Evolutionary conservation across 768 basidiomycete genomes (phyloP), one percentile per base, ranked within the genome.

Genomic region (Leccinum boreale): DNA sequence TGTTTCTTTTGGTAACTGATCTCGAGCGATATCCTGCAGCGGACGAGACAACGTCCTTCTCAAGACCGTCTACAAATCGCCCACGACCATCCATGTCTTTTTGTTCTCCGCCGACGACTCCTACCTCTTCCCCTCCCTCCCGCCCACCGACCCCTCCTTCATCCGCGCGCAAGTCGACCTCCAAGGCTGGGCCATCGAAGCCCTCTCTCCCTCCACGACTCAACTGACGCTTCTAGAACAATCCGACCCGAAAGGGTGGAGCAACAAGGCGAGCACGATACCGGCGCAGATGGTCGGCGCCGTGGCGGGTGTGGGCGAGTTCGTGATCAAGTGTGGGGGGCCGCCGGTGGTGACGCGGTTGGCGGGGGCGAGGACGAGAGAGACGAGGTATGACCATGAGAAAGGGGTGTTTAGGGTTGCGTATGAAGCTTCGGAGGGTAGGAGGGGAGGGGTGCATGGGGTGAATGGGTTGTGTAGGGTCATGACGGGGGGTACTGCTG

Each of bases 131-230:
- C 88, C 92, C 0, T 81, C 78, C 59, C 81, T 84, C 61, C 92
- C 81, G 48, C 77, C 77, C 11, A 77, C 74, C 1, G 92, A 90
- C 50, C 85, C 89, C 0, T 89, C 83, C 62, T 81, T 89, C 51
- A 96, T 97, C 60, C 89, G 95, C 7, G 92, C 92, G 0, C 95
- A 98, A 71, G 87, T 96, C n/a, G 94, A 97, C 69, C 78, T 99
- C n/a, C 94, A 94, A 75, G 97, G 96, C 49, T 98, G 95, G 92
- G 92, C 96, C 1, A 94, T 99, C 64, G 96, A 98, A 73, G 83
- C 90, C 0, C 78, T 99, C 9, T 98, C 95, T 1, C 97, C 96
- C 0, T 98, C 86, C 3, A 98, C 97, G 2, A 97, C 95, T 0
- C 84, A 91, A 11, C 85, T 99, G 59, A 97, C 94, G 0, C 77